Base-by-base conservation (phyloP, 2,329 filamentous ascomycete species). In the Aureobasidium mangrovei region DNA sequence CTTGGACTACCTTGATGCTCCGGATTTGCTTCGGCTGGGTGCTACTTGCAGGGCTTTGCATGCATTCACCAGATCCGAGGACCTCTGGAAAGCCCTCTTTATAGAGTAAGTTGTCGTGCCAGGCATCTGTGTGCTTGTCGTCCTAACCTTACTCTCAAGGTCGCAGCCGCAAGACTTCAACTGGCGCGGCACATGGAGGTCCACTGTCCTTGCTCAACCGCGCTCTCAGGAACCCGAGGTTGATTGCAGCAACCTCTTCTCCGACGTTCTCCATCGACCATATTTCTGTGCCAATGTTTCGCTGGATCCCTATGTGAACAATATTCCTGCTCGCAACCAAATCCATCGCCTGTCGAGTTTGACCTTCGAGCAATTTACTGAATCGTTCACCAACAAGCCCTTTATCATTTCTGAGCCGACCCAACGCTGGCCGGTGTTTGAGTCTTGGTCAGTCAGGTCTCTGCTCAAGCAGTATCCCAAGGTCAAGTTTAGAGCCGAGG, bases 341-440 rank as follows among this genome's bases (percentile, higher is more conserved):
- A 95, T 97, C 51, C 66, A 77, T 2, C 81, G 86, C 9, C 73
- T 95, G 7, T 66, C 77, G 4, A 77, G 88, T 61, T 75, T 97
- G 27, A 79, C 82, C 0, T 80, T 82, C 33, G 77, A 82, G 33
- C 85, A 91, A 43, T 97, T 94, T 64, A 80, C 85, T 1, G 74
- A 78, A 7, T 74, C 75, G 26, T 96, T 89, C 88, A 86, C 86
- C 10, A 77, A 86, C 64, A 81, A 78, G 58, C 93, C 91, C 0
- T 97, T 97, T 69, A 84, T 97, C 52, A 77, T 97, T 49, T 95
- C 90, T 5, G 74, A 82, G 9, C 88, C 86, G 12, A 86, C 96
- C 57, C 86, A 83, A 63, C 67, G 80, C 58, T 97, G 93, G 91
- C 87, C 88, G 1, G 83, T 85, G 1, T 90, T 80, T 68, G 75